phyloP scores from a whole-genome alignment of 495 filamentous ascomycete species.

The Penicillium goetzii region DNA sequence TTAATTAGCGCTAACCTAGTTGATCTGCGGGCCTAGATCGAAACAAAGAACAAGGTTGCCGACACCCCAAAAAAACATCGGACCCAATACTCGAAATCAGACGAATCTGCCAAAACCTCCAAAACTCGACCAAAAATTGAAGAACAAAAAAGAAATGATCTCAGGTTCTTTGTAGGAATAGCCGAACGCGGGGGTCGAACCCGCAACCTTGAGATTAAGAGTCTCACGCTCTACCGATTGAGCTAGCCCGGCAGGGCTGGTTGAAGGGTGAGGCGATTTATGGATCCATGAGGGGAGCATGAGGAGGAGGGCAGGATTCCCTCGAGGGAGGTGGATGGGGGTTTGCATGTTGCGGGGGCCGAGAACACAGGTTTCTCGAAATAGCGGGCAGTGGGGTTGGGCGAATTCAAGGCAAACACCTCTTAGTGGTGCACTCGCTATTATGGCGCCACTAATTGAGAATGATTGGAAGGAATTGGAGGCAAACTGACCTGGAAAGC shows the following conservation, averaged over 20 bases:
- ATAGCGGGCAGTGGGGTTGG: too few species aligned
- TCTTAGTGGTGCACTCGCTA: too few species aligned
- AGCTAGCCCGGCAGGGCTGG: conserved; percentile 54
- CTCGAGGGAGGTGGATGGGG: neutral
- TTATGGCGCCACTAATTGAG: too few species aligned
- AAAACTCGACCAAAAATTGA: neutral
- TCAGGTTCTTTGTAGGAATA: conserved; percentile 34
- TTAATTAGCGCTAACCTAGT: neutral
- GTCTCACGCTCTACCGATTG: conserved; percentile 63
- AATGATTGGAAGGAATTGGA: too few species aligned
- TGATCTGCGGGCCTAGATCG: neutral
- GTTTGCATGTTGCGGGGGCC: too few species aligned
- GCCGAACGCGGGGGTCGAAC: conserved; percentile 59
- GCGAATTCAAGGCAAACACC: too few species aligned
- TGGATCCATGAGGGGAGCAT: neutral
- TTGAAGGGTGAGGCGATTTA: neutral
- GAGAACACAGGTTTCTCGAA: too few species aligned
- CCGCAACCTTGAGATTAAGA: conserved; percentile 65
- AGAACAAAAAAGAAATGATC: conserved; percentile 8
- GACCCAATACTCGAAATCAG: neutral
- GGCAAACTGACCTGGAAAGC: too few species aligned
- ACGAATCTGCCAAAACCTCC: neutral
- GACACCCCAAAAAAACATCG: neutral
- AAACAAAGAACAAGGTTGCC: neutral
- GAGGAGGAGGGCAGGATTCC: neutral